A percentile compares a stretch with the other conserved stretches of the same genome.
Conservation (phyloP, 2,329 filamentous ascomycete species). For the Biscogniauxia sp. region DNA sequence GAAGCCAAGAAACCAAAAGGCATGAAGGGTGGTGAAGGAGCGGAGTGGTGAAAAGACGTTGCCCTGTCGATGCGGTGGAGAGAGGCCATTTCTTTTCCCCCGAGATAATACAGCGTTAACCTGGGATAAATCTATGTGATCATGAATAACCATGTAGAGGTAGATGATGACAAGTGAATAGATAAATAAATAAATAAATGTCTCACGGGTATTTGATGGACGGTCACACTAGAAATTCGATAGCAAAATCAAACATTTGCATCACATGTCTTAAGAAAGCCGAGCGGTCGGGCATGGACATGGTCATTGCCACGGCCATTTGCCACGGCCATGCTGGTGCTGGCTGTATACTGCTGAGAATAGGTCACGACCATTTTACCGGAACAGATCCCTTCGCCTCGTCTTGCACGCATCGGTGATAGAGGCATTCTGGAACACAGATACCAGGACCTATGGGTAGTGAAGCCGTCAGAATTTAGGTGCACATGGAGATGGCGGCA, state of each 20-base stretch:
- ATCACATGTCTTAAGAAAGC: background rate
- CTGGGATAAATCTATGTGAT: background rate
- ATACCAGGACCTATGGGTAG: background rate
- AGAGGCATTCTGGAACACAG: background rate
- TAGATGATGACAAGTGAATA: background rate
- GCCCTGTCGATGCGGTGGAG: background rate
- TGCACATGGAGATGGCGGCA: slow-evolving; percentile 4
- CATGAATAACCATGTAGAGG: background rate
- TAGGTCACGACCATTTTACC: background rate
- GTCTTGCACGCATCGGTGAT: background rate
- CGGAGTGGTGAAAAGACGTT: background rate
- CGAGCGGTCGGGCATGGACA: background rate
- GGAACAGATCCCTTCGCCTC: background rate
- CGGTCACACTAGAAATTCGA: background rate
- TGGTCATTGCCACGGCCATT: too few species aligned
- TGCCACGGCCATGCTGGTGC: background rate
- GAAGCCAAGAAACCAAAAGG: background rate
- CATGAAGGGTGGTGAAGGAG: background rate
- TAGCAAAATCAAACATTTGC: background rate
- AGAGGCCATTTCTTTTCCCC: background rate
- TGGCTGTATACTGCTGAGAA: background rate
- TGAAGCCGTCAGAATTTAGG: background rate
- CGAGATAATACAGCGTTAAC: background rate
- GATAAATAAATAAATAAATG: background rate
- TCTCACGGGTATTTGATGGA: background rate